A percentile compares a stretch with the other conserved stretches of the same genome.
Evolutionary conservation across 1,139 yeast genomes (phyloP).

Genomic region (Protomyces inundatus): DNA sequence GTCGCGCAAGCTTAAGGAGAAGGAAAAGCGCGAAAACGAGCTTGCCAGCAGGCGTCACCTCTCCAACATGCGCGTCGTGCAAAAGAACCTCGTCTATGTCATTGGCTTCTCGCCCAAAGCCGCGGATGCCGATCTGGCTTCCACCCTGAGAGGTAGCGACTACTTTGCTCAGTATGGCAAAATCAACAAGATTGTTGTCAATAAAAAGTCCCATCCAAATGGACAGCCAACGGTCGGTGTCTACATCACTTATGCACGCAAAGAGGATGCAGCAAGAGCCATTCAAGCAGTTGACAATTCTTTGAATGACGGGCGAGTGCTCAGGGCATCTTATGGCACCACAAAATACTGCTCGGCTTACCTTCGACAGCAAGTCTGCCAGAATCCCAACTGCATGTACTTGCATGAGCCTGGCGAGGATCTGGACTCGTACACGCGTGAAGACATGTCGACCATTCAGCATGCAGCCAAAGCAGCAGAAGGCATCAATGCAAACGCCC

Average conservation of each 20-base stretch:
- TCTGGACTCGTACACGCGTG: slow-evolving; percentile 85
- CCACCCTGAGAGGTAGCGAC: slow-evolving; percentile 78
- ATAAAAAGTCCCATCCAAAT: slow-evolving; percentile 51
- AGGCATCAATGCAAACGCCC: slow-evolving; percentile 22
- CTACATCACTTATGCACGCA: slow-evolving; percentile 85
- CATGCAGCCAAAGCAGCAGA: slow-evolving; percentile 37
- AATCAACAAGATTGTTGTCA: slow-evolving; percentile 88
- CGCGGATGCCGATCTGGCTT: slow-evolving; percentile 81
- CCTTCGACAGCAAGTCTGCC: slow-evolving; percentile 91
- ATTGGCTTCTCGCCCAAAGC: slow-evolving; percentile 92
- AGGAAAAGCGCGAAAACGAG: slow-evolving; percentile 87
- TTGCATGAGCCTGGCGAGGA: slow-evolving; percentile 99
- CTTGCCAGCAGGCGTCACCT: slow-evolving; percentile 80
- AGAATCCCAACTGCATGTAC: slow-evolving; percentile 98
- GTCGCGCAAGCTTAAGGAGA: slow-evolving; percentile 78
- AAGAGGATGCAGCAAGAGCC: slow-evolving; percentile 92
- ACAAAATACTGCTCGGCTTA: slow-evolving; percentile 96
- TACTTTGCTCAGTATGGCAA: slow-evolving; percentile 98
- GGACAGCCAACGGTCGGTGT: slow-evolving; percentile 83
- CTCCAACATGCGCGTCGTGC: slow-evolving; percentile 96
- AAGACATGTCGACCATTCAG: slow-evolving; percentile 80
- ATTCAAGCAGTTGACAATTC: slow-evolving; percentile 93
- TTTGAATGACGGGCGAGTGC: slow-evolving; percentile 76
- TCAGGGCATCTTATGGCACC: slow-evolving; percentile 88
- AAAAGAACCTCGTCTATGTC: slow-evolving; percentile 92